Base-by-base conservation (phyloP, 371 early-diverging fungal genomes). In the Pancytospora philotis region DNA sequence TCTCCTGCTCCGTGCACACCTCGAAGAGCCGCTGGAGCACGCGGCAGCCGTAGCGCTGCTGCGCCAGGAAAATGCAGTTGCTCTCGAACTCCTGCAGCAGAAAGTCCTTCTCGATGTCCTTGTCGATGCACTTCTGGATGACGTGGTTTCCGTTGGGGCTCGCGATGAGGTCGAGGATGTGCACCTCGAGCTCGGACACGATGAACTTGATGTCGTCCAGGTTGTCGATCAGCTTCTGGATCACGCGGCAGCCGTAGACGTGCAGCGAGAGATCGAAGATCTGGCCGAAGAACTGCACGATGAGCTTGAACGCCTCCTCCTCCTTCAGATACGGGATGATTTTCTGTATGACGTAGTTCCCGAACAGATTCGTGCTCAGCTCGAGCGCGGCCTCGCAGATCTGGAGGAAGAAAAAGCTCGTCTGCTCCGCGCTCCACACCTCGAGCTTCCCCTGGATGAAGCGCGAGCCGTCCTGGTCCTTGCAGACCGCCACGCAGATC, bases 91-190 rank as follows among this genome's bases (percentile, higher is more conserved):
- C 88, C 69, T 90, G 88, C 3, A 60, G 34, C 34, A 75, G 63
- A 32, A 71, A 63, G 25, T 25, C 50, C 25, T 56, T 66, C 48
- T 76, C 73, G 3, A 45, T 25, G 45, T 66, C 63, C 41, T 72
- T 71, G 77, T 97, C 97, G 67, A 98, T 92, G 25, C 92, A 93
- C 80, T 98, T 98, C 81, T 98, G 99, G 67, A 98, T 90, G 16
- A 98, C 99, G 73, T 98, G 99, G 80, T 98, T 98, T 51, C 99
- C 97, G 79, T 98, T 98, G 80, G 96, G 97, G 82, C 96, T 97
- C 80, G 92, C 93, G 68, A 98, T 92, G 62, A 96, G 91, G 76
- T 90, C 90, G 36, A 95, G 82, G 0, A 96, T 89, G 77, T 90
- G 85, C 0, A 90, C 92, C 66, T 91, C 89, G 41, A 97, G 81